Evolutionary conservation across 2,329 filamentous ascomycete species (phyloP).

Genomic region (Diaporthe australafricana): DNA sequence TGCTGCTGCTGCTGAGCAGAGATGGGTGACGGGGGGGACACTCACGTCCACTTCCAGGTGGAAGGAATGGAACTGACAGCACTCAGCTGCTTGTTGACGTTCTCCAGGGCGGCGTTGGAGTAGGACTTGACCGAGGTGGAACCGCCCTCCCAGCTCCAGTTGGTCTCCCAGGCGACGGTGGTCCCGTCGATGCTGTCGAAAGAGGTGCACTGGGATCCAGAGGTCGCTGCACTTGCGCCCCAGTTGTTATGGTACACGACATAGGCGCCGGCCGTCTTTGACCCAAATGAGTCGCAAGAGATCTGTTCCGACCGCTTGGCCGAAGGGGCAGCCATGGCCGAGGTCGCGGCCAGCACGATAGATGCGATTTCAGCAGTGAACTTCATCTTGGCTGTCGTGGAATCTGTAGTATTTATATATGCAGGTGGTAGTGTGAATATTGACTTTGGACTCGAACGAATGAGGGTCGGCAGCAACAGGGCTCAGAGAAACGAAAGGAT

Average conservation of each 20-base stretch:
- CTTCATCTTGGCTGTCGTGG: conserved; percentile 33
- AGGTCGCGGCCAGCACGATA: conserved; percentile 45
- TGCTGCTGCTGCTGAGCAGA: neutral
- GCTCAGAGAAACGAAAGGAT: neutral
- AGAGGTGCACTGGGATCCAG: conserved; percentile 56
- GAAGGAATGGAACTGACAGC: conserved; percentile 50
- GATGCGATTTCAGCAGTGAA: conserved; percentile 40
- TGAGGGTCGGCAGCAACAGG: conserved; percentile 24
- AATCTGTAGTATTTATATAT: neutral
- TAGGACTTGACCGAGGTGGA: conserved; percentile 57
- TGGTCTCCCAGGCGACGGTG: conserved; percentile 55
- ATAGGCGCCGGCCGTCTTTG: conserved; percentile 51
- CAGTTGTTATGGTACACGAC: conserved; percentile 66
- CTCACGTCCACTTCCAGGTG: conserved; percentile 53
- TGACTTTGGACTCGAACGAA: neutral
- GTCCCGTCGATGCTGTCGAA: conserved; percentile 49
- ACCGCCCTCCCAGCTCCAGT: conserved; percentile 57
- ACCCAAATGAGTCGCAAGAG: conserved; percentile 54
- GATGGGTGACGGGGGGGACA: conserved; percentile 4
- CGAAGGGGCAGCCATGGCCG: conserved; percentile 44
- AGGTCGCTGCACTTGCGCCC: conserved; percentile 52
- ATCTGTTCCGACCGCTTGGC: conserved; percentile 48
- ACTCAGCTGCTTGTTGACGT: conserved; percentile 47
- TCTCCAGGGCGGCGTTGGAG: conserved; percentile 55
- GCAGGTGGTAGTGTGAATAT: neutral